Evolutionary conservation across 2,329 filamentous ascomycete genomes (phyloP).

Genomic region (Cordyceps cicadae): DNA sequence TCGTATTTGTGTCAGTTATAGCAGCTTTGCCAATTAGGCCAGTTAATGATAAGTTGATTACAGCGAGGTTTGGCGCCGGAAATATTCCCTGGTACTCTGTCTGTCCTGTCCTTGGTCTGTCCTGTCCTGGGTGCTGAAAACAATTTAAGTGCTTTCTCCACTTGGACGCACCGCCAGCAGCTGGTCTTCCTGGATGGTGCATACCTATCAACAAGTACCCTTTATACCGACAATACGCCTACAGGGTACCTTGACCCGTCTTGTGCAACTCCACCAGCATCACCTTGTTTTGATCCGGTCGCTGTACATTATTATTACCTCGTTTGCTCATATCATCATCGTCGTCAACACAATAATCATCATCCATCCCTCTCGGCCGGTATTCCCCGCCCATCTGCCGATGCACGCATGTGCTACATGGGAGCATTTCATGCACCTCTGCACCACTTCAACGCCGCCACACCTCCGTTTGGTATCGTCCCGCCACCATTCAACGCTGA

Average conservation of each 20-base stretch:
- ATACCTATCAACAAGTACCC: not conserved
- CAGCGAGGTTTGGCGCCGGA: not conserved
- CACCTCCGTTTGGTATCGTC: not conserved
- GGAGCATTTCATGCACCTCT: not conserved
- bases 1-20: not conserved
- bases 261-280: not conserved
- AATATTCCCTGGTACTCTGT: not conserved
- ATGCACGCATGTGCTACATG: conserved; percentile 5
- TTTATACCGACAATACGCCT: not conserved
- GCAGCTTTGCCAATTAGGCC: not conserved
- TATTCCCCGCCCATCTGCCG: not conserved
- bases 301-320: too few relatives aligned
- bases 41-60: not conserved
- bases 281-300: conserved; percentile 6
- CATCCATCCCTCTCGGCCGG: not conserved
- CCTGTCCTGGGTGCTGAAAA: not conserved
- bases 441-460: not conserved
- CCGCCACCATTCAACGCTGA: not conserved
- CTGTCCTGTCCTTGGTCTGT: too few relatives aligned
- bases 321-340: not conserved
- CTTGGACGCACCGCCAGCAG: not conserved
- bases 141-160: not conserved
- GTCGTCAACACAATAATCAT: not conserved
- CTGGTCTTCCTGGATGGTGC: not conserved
- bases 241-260: not conserved